Evolutionary conservation across 1,284 basidiomycete genomes (phyloP).

Genomic region (Polyporus tsugae): DNA sequence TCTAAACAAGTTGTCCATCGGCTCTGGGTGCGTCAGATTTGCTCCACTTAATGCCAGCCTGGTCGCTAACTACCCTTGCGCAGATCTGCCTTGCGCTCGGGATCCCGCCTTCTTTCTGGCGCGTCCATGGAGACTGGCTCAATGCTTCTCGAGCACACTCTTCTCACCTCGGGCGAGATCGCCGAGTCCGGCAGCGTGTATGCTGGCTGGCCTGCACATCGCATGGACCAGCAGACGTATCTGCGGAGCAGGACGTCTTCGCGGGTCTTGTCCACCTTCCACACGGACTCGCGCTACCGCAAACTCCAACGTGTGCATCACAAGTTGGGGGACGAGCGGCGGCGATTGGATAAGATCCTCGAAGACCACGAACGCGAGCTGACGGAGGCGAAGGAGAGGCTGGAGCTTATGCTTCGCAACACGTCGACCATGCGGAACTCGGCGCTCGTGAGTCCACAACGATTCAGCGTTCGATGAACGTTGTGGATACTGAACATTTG

Average conservation of each 20-base stretch:
- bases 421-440: constrained; percentile 24
- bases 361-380: constrained; percentile 27
- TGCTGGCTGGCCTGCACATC: constrained; percentile 52
- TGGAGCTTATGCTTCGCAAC: constrained; percentile 27
- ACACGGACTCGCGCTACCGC: constrained; percentile 25
- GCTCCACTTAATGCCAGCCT: background rate
- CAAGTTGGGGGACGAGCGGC: constrained; percentile 29
- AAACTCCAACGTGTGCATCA: constrained; percentile 28
- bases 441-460: constrained; percentile 9
- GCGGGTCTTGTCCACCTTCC: constrained; percentile 19
- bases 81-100: constrained; percentile 44
- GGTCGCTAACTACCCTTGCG: background rate
- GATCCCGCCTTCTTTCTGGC: constrained; percentile 56
- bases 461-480: background rate
- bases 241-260: constrained; percentile 23
- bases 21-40: constrained; percentile 20
- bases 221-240: constrained; percentile 28
- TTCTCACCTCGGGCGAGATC: constrained; percentile 55
- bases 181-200: constrained; percentile 51
- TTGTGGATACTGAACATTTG: background rate
- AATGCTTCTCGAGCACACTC: constrained; percentile 57
- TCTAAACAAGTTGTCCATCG: constrained; percentile 28
- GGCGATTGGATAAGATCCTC: constrained; percentile 26
- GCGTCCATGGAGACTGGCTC: constrained; percentile 57
- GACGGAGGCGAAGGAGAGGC: constrained; percentile 25